phyloP scores from a whole-genome alignment of 768 basidiomycete genomes.

The Lactarius sp. region DNA sequence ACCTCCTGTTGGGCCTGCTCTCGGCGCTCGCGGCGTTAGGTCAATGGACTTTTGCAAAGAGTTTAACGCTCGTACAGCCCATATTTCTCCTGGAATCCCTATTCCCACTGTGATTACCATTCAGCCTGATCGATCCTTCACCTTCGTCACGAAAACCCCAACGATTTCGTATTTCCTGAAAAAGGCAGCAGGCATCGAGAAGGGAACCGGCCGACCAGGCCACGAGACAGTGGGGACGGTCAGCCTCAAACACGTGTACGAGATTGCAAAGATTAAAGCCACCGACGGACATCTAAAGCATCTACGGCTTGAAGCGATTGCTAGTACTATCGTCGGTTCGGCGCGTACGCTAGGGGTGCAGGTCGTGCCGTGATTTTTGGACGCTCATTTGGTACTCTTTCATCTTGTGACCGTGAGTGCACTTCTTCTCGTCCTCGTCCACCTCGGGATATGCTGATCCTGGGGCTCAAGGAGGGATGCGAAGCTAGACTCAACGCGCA shows the following conservation, averaged over 20 bases:
- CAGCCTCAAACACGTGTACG: conserved; percentile 95
- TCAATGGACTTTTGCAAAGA: conserved; percentile 99
- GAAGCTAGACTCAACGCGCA: conserved; percentile 13
- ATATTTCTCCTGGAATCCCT: conserved; percentile 79
- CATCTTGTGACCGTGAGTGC: conserved; percentile 14
- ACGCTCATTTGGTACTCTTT: conserved; percentile 18
- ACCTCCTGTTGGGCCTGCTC: conserved; percentile 93
- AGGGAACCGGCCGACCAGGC: conserved; percentile 80
- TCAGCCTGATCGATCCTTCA: conserved; percentile 92
- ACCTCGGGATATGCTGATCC: conserved; percentile 19
- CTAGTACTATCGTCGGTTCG: conserved; percentile 83
- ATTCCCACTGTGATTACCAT: conserved; percentile 91
- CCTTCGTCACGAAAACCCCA: conserved; percentile 89
- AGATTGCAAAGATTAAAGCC: conserved; percentile 96
- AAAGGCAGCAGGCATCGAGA: conserved; percentile 83
- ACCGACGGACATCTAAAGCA: conserved; percentile 86
- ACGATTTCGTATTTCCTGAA: conserved; percentile 88
- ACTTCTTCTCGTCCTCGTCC: conserved; percentile 12
- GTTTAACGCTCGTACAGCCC: conserved; percentile 95
- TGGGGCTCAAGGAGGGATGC: conserved; percentile 3
- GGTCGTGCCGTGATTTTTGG: conserved; percentile 67
- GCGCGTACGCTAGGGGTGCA: conserved; percentile 85
- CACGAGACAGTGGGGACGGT: conserved; percentile 76
- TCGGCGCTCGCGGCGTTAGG: conserved; percentile 97
- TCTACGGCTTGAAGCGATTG: conserved; percentile 80